These are phyloP conservation scores for Inonotus hispidus DNA, from an alignment of 1,284 basidiomycete species.

Conservation along the genomic window DNA sequence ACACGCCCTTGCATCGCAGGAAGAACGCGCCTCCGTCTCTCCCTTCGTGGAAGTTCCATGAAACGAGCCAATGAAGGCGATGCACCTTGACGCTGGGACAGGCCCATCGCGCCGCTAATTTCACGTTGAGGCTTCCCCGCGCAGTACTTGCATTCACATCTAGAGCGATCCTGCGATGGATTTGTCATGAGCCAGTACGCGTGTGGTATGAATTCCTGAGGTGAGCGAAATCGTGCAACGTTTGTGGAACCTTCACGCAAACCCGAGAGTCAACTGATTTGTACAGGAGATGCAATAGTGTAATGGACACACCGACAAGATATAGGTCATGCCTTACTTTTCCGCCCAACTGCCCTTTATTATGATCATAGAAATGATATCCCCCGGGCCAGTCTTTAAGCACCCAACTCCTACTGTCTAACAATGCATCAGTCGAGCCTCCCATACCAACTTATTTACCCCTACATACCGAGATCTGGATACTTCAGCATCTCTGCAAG, in stretches of 20 bases:
- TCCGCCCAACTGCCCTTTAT: conserved; percentile 47
- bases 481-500: conserved; percentile 39
- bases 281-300: background rate
- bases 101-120: conserved; percentile 56
- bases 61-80: conserved; percentile 6
- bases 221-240: conserved; percentile 60
- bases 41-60: background rate
- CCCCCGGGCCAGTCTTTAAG: conserved; percentile 58
- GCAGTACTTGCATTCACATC: conserved; percentile 79
- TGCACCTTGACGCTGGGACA: conserved; percentile 20
- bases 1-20: conserved; percentile 1
- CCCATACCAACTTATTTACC: background rate
- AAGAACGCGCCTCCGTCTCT: background rate
- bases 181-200: conserved; percentile 71
- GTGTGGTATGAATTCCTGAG: conserved; percentile 77
- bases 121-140: conserved; percentile 59
- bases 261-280: background rate
- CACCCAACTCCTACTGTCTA: conserved; percentile 54
- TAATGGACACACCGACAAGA: conserved; percentile 51
- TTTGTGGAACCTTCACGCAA: conserved; percentile 37
- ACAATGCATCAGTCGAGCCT: background rate
- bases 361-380: conserved; percentile 71
- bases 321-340: conserved; percentile 70
- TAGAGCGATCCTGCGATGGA: conserved; percentile 37
- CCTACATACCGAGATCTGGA: conserved; percentile 38